A percentile compares a stretch with the other conserved stretches of the same genome.
These are phyloP conservation scores for Sphagnum contortum DNA, from an alignment of 225 moss, liverwort and hornwort species.

Conservation along the genomic window DNA sequence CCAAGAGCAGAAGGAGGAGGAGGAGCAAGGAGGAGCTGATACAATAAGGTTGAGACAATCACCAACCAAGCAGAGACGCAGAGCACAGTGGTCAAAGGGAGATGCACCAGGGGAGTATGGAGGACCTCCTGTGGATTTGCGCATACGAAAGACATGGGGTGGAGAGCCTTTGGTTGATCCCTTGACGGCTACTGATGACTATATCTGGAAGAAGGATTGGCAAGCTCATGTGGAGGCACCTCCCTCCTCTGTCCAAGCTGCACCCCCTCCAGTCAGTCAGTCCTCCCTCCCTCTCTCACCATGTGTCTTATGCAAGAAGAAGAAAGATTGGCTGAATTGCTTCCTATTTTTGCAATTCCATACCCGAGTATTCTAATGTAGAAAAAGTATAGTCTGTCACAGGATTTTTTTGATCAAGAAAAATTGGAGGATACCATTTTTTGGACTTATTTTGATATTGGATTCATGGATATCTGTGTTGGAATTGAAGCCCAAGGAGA, in stretches of 20 bases:
- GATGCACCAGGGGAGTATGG: slow-evolving; percentile 91
- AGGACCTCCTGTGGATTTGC: slow-evolving; percentile 55
- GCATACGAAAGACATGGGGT: slow-evolving; percentile 63
- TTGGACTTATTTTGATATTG: neutral
- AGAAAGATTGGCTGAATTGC: no score
- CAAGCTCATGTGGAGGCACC: slow-evolving; percentile 67
- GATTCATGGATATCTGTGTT: no score
- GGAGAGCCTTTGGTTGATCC: slow-evolving; percentile 56
- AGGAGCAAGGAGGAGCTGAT: neutral
- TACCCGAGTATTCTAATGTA: no score
- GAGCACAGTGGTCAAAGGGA: slow-evolving; percentile 67
- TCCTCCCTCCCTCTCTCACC: neutral
- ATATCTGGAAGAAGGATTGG: slow-evolving; percentile 96
- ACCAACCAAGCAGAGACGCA: slow-evolving; percentile 37
- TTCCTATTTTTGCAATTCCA: no score
- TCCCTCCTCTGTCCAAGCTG: slow-evolving; percentile 26
- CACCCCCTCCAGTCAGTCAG: slow-evolving; percentile 22
- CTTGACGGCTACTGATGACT: slow-evolving; percentile 43
- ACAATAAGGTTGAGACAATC: slow-evolving; percentile 18
- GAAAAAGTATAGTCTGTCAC: no score
- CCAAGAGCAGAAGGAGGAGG: no score
- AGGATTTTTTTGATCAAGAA: no score
- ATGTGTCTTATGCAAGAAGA: neutral
- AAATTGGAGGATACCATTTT: neutral
- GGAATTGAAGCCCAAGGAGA: slow-evolving; percentile 32